Evolutionary conservation across 768 basidiomycete species (phyloP).

Genomic region (Kwoniella shandongensis): DNA sequence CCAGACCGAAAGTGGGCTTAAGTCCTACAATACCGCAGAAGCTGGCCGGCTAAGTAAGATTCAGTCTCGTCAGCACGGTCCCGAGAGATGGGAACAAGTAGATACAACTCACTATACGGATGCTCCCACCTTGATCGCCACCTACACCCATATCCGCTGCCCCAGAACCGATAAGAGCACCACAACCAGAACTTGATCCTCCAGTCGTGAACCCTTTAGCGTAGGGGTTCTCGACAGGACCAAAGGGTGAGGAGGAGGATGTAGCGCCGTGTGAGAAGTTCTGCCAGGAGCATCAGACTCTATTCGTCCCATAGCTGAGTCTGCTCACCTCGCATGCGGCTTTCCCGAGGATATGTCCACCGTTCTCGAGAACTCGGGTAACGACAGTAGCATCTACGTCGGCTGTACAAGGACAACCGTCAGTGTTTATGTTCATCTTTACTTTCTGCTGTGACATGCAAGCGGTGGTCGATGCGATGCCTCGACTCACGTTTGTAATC

Average conservation of each 20-base stretch:
- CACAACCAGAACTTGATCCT: constrained; percentile 58
- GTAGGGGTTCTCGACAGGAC: constrained; percentile 58
- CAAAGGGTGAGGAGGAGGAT: constrained; percentile 55
- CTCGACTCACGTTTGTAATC: constrained; percentile 50
- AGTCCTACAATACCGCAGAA: constrained; percentile 58
- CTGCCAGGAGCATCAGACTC: constrained; percentile 3
- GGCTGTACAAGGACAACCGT: constrained; percentile 26
- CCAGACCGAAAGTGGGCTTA: constrained; percentile 57
- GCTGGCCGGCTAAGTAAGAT: constrained; percentile 52
- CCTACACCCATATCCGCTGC: constrained; percentile 58
- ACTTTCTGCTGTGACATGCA: background rate
- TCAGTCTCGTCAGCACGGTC: background rate
- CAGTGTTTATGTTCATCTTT: no score
- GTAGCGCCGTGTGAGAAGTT: constrained; percentile 54
- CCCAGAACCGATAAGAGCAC: constrained; percentile 55
- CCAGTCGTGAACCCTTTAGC: constrained; percentile 57
- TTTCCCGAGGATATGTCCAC: constrained; percentile 56
- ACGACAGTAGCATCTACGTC: constrained; percentile 57
- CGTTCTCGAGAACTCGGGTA: constrained; percentile 57
- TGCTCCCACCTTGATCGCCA: constrained; percentile 59
- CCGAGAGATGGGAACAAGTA: background rate
- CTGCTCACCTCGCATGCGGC: constrained; percentile 53
- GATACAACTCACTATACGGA: constrained; percentile 51
- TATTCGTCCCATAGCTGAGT: background rate
- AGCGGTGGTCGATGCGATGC: background rate